Percentiles rank a stretch among this genome's conserved stretches.
Conservation (phyloP, 2,329 filamentous ascomycete genomes). For the Fusarium clavum region DNA sequence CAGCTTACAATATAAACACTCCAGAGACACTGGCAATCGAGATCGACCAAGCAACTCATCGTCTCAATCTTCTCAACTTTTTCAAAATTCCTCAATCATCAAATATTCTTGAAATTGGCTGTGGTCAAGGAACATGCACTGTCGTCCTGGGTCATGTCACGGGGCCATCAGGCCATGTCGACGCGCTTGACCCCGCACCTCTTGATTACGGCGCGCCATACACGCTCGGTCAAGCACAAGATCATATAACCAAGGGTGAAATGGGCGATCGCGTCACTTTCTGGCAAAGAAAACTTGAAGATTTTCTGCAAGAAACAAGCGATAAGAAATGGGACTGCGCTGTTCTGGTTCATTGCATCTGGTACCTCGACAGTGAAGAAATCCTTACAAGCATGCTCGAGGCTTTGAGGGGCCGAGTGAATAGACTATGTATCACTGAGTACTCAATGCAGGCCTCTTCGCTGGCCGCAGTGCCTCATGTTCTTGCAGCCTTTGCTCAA, state of each 20-base stretch:
- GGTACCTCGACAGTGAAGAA: slow-evolving; percentile 7
- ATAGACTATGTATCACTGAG: slow-evolving; percentile 8
- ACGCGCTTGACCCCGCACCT: slow-evolving; percentile 23
- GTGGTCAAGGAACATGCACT: slow-evolving; percentile 23
- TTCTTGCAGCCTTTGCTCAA: slow-evolving; percentile 4
- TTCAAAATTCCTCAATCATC: not conserved
- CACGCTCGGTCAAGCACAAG: slow-evolving; percentile 17
- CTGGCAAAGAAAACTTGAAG: not conserved
- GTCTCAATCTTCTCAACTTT: slow-evolving; percentile 2
- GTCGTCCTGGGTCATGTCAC: slow-evolving; percentile 5
- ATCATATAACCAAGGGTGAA: not conserved
- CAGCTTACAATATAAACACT: slow-evolving; percentile 3
- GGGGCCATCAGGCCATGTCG: not conserved
- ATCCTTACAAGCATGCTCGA: not conserved
- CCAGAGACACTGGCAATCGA: slow-evolving; percentile 2
- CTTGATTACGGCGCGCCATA: slow-evolving; percentile 20
- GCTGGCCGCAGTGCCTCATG: slow-evolving; percentile 1
- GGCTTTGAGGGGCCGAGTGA: not conserved
- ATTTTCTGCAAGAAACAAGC: not conserved
- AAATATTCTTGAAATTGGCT: not conserved
- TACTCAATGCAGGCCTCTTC: slow-evolving; percentile 21
- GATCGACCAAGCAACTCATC: slow-evolving; percentile 14
- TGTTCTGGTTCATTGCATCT: slow-evolving; percentile 11
- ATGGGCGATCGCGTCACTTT: not conserved
- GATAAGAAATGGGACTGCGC: slow-evolving; percentile 10